Conservation (phyloP, 1,139 yeast species). For the Saccharomyces hybrid region DNA sequence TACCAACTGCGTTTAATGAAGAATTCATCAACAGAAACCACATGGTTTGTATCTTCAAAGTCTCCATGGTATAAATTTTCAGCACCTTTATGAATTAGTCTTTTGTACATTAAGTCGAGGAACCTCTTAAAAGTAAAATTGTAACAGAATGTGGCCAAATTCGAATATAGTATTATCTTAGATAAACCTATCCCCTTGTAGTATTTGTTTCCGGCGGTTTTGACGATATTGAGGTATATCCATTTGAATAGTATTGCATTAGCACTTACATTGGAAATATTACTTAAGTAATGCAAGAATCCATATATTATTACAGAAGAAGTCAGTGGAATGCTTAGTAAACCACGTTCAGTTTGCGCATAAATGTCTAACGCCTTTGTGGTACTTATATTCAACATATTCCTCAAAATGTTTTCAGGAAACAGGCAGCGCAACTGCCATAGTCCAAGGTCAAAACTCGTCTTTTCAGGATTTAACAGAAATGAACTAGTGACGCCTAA, state of each 20-base stretch:
- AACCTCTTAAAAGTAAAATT: not conserved
- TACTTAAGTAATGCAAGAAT: constrained; percentile 8
- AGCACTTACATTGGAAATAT: not conserved
- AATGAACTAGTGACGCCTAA: constrained; percentile 4
- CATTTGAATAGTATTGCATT: not conserved
- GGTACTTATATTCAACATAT: constrained; percentile 33
- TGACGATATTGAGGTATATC: not conserved
- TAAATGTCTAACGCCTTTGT: constrained; percentile 19
- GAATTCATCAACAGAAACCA: not conserved
- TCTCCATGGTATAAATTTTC: not conserved
- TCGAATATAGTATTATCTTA: not conserved
- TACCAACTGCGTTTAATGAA: constrained; percentile 15
- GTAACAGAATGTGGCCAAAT: not conserved
- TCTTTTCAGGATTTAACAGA: constrained; percentile 10
- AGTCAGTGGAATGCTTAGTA: constrained; percentile 16
- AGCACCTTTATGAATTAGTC: not conserved
- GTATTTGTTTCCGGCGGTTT: not conserved
- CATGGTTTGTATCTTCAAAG: not conserved
- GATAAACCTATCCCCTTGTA: not conserved
- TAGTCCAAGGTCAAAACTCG: constrained; percentile 13
- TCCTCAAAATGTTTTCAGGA: constrained; percentile 32
- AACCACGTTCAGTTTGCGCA: constrained; percentile 11
- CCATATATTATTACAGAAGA: constrained; percentile 9
- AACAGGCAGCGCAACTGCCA: constrained; percentile 17
- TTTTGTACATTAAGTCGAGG: not conserved